Evolutionary conservation across 2,329 filamentous ascomycete genomes (phyloP), one percentile per base, ranked within the genome.

Genomic region (Hypomyces perniciosus): DNA sequence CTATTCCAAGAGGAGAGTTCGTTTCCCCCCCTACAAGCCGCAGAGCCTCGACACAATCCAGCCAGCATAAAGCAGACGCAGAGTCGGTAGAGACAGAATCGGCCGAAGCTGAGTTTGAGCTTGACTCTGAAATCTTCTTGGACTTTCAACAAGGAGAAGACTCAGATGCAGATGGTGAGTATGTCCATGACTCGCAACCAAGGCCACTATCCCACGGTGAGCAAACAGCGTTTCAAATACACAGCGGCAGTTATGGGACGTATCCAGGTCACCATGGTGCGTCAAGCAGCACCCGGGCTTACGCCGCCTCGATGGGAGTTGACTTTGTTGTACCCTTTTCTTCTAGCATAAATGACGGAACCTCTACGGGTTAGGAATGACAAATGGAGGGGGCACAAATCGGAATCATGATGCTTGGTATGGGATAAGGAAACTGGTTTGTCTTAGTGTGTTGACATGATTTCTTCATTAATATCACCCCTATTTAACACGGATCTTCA

Each of bases 201-300:
- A 20, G n/a, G 8, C n/a, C 33, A 33, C 38, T 51, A 31, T 7
- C 44, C 8, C 44, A 44, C 7, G 49, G 38, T 4, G 39, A 43
- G 6, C 49, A 47, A n/a, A 13, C 49, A 5, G 49, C 49, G 8
- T 47, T 51, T n/a, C 49, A 51, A n/a, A 30, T 37, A 5, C 44
- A 38, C 12, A 29, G 39, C 3, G 30, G 42, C 3, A 27, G 33
- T 38, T 51, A 37, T 8, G 42, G 49, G 13, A 20, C 31, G 1
- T 47, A 44, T 28, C 6, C 44, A 5, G 3, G 30, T 8, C 13
- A 43, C 20, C 38, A 39, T 9, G 26, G 39, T 13, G 31, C 42
- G 43, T 46, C 37, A 6, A 37, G 9, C 29, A 27, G 37, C 9
- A 43, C 10, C 9, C 49, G 26, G 20, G 49, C 37, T 12, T 38